Percentiles rank a stretch among this genome's conserved stretches.
Conservation (phyloP, 1,139 yeast species). For the Blastobotrys persicus region DNA sequence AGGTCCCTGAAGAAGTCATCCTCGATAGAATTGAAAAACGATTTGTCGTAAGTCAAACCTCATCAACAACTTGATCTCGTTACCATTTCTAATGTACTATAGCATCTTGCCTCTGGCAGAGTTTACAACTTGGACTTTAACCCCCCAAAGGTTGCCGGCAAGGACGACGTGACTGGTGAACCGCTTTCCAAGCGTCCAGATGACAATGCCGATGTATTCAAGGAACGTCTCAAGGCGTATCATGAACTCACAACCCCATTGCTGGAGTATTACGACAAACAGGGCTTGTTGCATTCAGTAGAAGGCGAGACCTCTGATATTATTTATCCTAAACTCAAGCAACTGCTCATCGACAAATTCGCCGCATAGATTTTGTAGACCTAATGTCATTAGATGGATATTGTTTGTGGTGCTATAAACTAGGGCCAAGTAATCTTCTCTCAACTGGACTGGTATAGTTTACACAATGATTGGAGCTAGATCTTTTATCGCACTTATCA, state of each 20-base stretch:
- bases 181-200: constrained; percentile 74
- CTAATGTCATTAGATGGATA: too few species aligned
- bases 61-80: too few species aligned
- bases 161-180: constrained; percentile 88
- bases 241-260: constrained; percentile 60
- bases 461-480: too few species aligned
- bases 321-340: constrained; percentile 66
- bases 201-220: constrained; percentile 71
- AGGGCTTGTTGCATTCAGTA: constrained; percentile 56
- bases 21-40: constrained; percentile 78
- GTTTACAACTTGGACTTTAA: constrained; percentile 82
- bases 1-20: constrained; percentile 78
- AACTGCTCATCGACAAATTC: constrained; percentile 19
- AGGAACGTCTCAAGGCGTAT: constrained; percentile 63
- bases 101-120: constrained; percentile 76
- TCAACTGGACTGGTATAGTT: too few species aligned
- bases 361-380: constrained; percentile 1
- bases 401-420: too few species aligned
- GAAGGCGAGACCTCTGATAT: constrained; percentile 80
- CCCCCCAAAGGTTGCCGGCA: constrained; percentile 80
- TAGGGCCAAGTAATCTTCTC: too few species aligned
- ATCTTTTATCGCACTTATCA: too few species aligned
- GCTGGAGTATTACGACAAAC: constrained; percentile 53
- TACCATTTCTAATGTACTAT: too few species aligned
- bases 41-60: constrained; percentile 54